A percentile compares a stretch with the other conserved stretches of the same genome.
phyloP scores from a whole-genome alignment of 768 basidiomycete species.

The Boletus sensibilis region DNA sequence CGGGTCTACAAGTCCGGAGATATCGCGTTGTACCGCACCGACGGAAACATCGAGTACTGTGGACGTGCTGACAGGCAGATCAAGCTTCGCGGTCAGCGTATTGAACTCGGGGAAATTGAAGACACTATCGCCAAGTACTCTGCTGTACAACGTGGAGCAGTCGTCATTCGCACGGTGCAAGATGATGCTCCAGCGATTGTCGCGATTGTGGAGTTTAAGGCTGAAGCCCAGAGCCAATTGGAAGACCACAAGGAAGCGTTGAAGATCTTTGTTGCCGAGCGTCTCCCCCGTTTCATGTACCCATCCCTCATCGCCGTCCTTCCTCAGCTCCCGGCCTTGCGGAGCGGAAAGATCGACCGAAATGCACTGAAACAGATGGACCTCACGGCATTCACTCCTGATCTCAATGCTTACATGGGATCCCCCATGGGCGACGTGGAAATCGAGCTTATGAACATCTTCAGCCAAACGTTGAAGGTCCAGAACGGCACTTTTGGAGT shows the following conservation, averaged over 20 bases:
- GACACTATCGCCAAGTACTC: constrained; percentile 28
- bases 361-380: constrained; percentile 30
- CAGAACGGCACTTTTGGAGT: constrained; percentile 24
- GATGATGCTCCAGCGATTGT: constrained; percentile 32
- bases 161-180: constrained; percentile 29
- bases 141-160: constrained; percentile 20
- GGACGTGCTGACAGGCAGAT: constrained; percentile 36
- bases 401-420: constrained; percentile 26
- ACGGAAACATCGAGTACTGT: constrained; percentile 32
- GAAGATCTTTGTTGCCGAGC: constrained; percentile 28
- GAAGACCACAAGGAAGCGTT: constrained; percentile 23
- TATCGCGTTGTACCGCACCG: constrained; percentile 26
- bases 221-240: constrained; percentile 6
- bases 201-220: constrained; percentile 29
- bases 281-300: constrained; percentile 34
- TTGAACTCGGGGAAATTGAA: constrained; percentile 36
- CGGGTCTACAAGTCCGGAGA: constrained; percentile 35
- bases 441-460: constrained; percentile 25
- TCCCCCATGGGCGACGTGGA: constrained; percentile 28
- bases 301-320: constrained; percentile 30
- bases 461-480: constrained; percentile 24
- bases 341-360: constrained; percentile 30
- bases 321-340: constrained; percentile 23
- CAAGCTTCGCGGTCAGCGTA: constrained; percentile 34
- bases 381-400: constrained; percentile 20